These are phyloP conservation scores for Stylosanthes scabra DNA, from an alignment of 331 rosid species.

Conservation along the genomic window DNA sequence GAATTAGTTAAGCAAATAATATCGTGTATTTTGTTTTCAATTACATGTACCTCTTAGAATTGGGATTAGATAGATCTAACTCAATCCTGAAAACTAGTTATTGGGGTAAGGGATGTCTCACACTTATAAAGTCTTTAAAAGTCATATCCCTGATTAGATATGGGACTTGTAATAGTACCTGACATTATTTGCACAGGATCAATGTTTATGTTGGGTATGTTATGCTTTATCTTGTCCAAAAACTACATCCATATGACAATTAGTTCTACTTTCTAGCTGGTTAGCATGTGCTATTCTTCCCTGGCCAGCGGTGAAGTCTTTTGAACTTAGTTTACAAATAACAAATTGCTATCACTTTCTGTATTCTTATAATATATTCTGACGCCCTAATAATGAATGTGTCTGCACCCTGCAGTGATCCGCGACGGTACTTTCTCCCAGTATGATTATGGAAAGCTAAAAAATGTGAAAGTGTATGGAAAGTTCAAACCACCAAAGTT, in stretches of 20 bases:
- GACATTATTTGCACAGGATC: no score
- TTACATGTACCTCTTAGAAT: neutral
- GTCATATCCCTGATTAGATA: no score
- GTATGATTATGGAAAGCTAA: slow-evolving; percentile 84
- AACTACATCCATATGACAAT: no score
- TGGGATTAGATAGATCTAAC: no score
- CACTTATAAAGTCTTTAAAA: no score
- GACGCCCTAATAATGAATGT: neutral
- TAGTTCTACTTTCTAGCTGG: no score
- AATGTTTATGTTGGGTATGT: slow-evolving; percentile 9
- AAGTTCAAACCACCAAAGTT: slow-evolving; percentile 75
- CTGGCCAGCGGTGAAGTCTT: neutral
- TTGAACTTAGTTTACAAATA: slow-evolving; percentile 7
- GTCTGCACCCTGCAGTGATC: slow-evolving; percentile 65
- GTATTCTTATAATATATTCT: neutral
- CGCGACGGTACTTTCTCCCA: slow-evolving; percentile 79
- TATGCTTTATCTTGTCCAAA: neutral
- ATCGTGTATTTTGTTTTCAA: neutral
- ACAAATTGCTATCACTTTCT: slow-evolving; percentile 2
- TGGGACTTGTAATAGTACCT: no score
- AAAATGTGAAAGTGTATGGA: slow-evolving; percentile 71
- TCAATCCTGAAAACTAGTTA: no score
- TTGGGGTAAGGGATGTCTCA: no score
- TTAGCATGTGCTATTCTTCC: no score
- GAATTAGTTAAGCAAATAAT: slow-evolving; percentile 19